Evolutionary conservation across 805 yeast genomes (phyloP), one percentile per base, ranked within the genome.

Genomic region (Maudiozyma saulgeensis): DNA sequence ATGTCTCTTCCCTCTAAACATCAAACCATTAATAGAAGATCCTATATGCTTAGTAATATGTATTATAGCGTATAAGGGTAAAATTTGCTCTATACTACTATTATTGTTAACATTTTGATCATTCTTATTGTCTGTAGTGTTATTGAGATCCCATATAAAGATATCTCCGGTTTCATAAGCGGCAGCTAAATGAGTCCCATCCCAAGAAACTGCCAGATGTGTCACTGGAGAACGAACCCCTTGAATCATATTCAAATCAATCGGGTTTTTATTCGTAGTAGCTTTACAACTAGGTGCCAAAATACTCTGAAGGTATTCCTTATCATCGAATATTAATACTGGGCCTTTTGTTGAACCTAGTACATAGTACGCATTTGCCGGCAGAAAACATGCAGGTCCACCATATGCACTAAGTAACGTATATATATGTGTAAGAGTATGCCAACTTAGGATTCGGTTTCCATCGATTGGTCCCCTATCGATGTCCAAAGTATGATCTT

Each of bases 261-360:
- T 19, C 3, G 42, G 15, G 26, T 16, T 39, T 9, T 21, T 39
- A 23, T 4, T 19, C 25, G 23, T 19, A 19, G 13, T 19, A 23
- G 42, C 32, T 28, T 28, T n/a, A 35, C 38, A 35, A 19, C 26
- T 23, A 6, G 67, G 66, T 1, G 58, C 47, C 26, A 67, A 49
- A 7, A 74, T 71, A 41, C 67, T 66, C 13, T 74, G 68, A 4
- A 85, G 60, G 31, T 68, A 70, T 62, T 90, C 96, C 42, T 75
- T 75, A 53, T 81, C 82, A 57, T 82, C 84, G 63, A 87, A 89
- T 5, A 84, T 70, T 5, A 86, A 63, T 0, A 87, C 69, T 37
- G 63, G 68, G 1, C 96, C 96, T 46, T 75, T 76, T 0, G 75
- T 58, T 0, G 96, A 89, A 2, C 95, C 96, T 7, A 89, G 57